phyloP scores from a whole-genome alignment of 129 eudicot genomes.

The Artemisia annua region DNA sequence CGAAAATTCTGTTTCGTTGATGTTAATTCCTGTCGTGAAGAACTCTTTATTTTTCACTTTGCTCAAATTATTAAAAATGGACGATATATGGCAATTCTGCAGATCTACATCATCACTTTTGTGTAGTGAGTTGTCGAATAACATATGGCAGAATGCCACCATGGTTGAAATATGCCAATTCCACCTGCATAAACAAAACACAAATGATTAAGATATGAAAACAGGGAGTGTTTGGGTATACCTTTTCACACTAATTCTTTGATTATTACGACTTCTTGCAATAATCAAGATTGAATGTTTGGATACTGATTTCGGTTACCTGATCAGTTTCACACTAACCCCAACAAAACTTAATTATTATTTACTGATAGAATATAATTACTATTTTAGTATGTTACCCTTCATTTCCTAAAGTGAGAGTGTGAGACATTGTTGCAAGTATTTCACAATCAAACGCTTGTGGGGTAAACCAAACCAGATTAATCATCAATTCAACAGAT shows the following conservation, averaged over 20 bases:
- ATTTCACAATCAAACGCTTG: too few species aligned
- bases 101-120: slow-evolving; percentile 14
- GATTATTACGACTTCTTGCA: too few species aligned
- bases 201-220: background rate
- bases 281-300: too few species aligned
- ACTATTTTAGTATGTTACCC: too few species aligned
- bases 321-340: too few species aligned
- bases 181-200: slow-evolving; percentile 43
- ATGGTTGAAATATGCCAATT: slow-evolving; percentile 60
- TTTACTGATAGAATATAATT: background rate
- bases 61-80: background rate
- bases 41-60: slow-evolving; percentile 11
- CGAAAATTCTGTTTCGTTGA: background rate
- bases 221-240: too few species aligned
- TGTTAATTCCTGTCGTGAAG: background rate
- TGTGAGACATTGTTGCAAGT: background rate
- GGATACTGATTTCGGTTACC: too few species aligned
- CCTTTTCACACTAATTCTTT: too few species aligned
- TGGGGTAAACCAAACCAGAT: too few species aligned
- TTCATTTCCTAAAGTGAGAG: background rate
- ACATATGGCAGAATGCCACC: slow-evolving; percentile 70
- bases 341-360: background rate
- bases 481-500: too few species aligned
- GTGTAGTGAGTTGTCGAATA: slow-evolving; percentile 47
- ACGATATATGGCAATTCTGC: background rate